These are phyloP conservation scores for Alopecurus myosuroides DNA, from an alignment of 176 grass and related monocot species.

Conservation along the genomic window DNA sequence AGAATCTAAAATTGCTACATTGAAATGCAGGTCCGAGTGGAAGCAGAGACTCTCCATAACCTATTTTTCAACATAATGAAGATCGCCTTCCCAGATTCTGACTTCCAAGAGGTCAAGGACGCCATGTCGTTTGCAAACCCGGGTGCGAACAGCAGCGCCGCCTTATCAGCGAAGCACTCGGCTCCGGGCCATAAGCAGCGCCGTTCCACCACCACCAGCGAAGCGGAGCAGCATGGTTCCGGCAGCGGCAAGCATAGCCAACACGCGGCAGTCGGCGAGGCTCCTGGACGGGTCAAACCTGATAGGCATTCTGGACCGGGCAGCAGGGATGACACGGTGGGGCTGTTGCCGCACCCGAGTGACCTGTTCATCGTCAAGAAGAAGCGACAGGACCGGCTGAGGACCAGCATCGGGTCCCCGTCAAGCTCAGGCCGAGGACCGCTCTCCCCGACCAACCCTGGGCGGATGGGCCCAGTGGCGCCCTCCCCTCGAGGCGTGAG, in stretches of 20 bases:
- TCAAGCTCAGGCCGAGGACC: slow-evolving; percentile 69
- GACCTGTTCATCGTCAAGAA: slow-evolving; percentile 92
- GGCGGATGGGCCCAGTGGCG: slow-evolving; percentile 18
- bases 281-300: slow-evolving; percentile 31
- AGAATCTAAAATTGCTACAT: slow-evolving; percentile 9
- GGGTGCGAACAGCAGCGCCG: slow-evolving; percentile 18
- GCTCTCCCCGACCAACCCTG: slow-evolving; percentile 46
- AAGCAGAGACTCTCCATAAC: slow-evolving; percentile 75
- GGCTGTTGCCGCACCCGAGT: slow-evolving; percentile 56
- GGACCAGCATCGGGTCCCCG: slow-evolving; percentile 41
- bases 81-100: slow-evolving; percentile 95
- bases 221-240: slow-evolving; percentile 34
- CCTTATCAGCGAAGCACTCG: slow-evolving; percentile 35
- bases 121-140: slow-evolving; percentile 52
- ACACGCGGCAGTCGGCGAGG: slow-evolving; percentile 9
- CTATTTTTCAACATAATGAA: slow-evolving; percentile 98
- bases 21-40: slow-evolving; percentile 56
- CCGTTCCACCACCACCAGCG: slow-evolving; percentile 7
- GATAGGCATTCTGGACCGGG: slow-evolving; percentile 39
- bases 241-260: slow-evolving; percentile 28
- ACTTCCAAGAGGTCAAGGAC: slow-evolving; percentile 74
- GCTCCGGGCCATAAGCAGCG: slow-evolving; percentile 48
- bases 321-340: slow-evolving; percentile 37
- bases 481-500: slow-evolving; percentile 55
- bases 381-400: slow-evolving; percentile 77